phyloP scores from a whole-genome alignment of 2,329 filamentous ascomycete genomes.

The Lachnellula hyalina region DNA sequence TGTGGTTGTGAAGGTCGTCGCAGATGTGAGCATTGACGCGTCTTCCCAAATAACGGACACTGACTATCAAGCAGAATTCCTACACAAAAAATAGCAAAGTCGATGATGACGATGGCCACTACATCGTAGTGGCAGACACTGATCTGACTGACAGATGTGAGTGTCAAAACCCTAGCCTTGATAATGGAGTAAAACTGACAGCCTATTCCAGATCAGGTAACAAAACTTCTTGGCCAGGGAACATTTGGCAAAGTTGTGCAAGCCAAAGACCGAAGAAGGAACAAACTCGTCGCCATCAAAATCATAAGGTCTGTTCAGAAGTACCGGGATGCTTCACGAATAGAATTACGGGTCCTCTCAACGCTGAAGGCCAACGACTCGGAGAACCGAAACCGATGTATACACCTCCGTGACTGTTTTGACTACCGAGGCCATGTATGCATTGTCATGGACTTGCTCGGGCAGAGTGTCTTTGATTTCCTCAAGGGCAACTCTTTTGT shows the following conservation, averaged over 20 bases:
- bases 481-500: slow-evolving; percentile 93
- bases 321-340: slow-evolving; percentile 91
- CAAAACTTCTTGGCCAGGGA: slow-evolving; percentile 86
- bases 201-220: slow-evolving; percentile 65
- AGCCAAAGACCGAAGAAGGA: slow-evolving; percentile 72
- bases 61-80: slow-evolving; percentile 29
- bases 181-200: slow-evolving; percentile 21
- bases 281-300: slow-evolving; percentile 84
- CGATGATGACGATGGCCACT: slow-evolving; percentile 96
- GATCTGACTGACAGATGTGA: slow-evolving; percentile 85
- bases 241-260: slow-evolving; percentile 98
- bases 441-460: slow-evolving; percentile 70
- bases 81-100: slow-evolving; percentile 64
- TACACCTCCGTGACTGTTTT: slow-evolving; percentile 93
- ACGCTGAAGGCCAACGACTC: slow-evolving; percentile 89
- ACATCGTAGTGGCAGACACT: slow-evolving; percentile 84
- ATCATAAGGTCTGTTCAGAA: slow-evolving; percentile 98
- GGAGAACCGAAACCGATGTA: slow-evolving; percentile 91
- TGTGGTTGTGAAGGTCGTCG: slow-evolving; percentile 57
- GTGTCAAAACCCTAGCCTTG: slow-evolving; percentile 33
- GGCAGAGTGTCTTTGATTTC: slow-evolving; percentile 97
- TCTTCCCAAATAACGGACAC: background rate
- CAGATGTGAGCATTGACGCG: slow-evolving; percentile 49
- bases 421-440: slow-evolving; percentile 97
- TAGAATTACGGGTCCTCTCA: slow-evolving; percentile 87